Base-by-base conservation (phyloP, 345 rosid species). In the Microthlaspi erraticum region DNA sequence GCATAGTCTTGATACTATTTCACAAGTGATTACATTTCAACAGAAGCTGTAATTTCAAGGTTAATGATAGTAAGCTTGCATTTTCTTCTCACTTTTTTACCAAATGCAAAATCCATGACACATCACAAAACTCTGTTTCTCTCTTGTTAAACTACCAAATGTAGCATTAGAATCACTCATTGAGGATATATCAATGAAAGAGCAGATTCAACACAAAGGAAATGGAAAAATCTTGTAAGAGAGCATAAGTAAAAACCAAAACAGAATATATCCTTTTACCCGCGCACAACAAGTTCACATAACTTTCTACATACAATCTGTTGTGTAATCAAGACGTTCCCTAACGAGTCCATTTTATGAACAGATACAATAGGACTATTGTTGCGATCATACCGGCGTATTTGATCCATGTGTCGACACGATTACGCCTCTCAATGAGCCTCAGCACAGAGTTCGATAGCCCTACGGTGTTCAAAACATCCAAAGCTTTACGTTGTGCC, bases 401-500 rank as follows among this genome's bases (percentile, higher is more conserved):
- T 74, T 94, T 94, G 82, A 94, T 91, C 96, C 87, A 83, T 1
- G 67, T 83, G 66, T 94, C 99, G 3, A 89, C 85, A 49, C 93
- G 99, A 76, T 83, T 90, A 60, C 99, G 86, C 86, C 93, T 84
- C 83, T 91, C 98, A 12, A 94, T 83, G 45, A 94, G 90, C 81
- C 93, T 89, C 85, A 94, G 62, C 14, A 91, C 93, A 0, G 96
- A 87, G 69, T 83, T 94, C 50, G 99, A 91, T 44, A 88, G 97
- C 48, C 99, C 99, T 53, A 91, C 93, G 0, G 95, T 94, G 80
- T 91, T 91, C 7, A 89, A 85, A 45, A 89, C 88, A 79, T 86
- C 92, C 84, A 87, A 61, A 65, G 98, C 97, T 72, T 91, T 93
- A 72, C 98, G 82, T 64, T 94, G 98, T 29, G 95, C 98, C 49